Conservation (phyloP, 192 early-diverging fungal species). For the Helicostylum pulchrum region DNA sequence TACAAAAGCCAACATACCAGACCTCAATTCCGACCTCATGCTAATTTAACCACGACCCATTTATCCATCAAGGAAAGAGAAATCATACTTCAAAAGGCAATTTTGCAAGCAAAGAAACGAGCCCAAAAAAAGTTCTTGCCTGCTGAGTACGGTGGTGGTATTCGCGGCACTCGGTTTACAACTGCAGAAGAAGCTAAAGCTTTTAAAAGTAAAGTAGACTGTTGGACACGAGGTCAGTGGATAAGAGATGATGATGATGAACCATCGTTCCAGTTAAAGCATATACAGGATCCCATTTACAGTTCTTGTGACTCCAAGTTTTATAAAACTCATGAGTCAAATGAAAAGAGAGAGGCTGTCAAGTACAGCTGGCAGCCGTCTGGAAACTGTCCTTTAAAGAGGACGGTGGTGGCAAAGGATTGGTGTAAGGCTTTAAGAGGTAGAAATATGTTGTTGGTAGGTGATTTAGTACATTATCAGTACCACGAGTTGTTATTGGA, state of each 20-base stretch:
- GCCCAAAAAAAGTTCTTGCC: not conserved
- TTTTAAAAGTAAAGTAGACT: constrained; percentile 8
- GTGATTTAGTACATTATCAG: constrained; percentile 50
- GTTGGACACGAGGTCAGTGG: constrained; percentile 35
- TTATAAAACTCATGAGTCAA: constrained; percentile 6
- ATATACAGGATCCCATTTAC: constrained; percentile 36
- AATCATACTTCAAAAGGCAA: constrained; percentile 1
- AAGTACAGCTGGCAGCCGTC: constrained; percentile 27
- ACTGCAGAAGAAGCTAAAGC: not conserved
- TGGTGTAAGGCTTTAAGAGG: constrained; percentile 42
- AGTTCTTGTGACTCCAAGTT: constrained; percentile 28
- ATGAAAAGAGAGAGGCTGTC: constrained; percentile 19
- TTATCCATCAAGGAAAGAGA: not conserved
- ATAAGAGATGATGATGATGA: not conserved
- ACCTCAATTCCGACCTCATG: constrained; percentile 2
- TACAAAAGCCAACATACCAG: constrained; percentile 9
- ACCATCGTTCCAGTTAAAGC: constrained; percentile 1
- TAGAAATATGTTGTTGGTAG: constrained; percentile 46
- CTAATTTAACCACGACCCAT: not conserved
- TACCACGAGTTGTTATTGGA: constrained; percentile 53
- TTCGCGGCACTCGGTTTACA: constrained; percentile 1
- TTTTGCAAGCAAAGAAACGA: constrained; percentile 6
- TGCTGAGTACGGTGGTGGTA: not conserved
- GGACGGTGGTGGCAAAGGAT: constrained; percentile 12
- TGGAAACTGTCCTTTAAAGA: constrained; percentile 18